phyloP scores from a whole-genome alignment of 768 basidiomycete species.

The Boletus rex-veris region DNA sequence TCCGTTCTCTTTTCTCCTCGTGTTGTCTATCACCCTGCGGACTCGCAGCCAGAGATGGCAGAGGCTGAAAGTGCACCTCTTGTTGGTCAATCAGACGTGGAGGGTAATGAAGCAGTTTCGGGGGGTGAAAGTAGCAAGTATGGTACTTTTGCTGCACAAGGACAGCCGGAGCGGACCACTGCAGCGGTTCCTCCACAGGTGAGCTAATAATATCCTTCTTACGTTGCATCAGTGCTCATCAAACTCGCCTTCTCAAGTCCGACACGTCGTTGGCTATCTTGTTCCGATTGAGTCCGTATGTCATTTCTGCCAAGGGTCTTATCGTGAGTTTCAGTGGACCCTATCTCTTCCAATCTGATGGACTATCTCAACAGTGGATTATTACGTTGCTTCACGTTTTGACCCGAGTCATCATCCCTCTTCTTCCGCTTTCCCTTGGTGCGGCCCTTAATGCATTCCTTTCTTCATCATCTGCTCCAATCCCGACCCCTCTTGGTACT shows the following conservation, averaged over 20 bases:
- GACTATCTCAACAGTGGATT: conserved; percentile 41
- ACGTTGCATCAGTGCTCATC: neutral
- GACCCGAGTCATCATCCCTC: conserved; percentile 73
- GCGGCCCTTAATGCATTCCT: conserved; percentile 28
- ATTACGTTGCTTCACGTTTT: conserved; percentile 70
- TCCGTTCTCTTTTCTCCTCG: conserved; percentile 61
- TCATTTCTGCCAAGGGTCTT: conserved; percentile 20
- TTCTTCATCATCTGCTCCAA: conserved; percentile 15
- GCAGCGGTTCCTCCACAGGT: conserved; percentile 7
- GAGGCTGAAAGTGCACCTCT: conserved; percentile 26
- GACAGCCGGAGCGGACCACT: conserved; percentile 7
- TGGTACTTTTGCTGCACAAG: conserved; percentile 61
- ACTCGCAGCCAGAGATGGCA: conserved; percentile 14
- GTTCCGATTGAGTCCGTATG: conserved; percentile 17
- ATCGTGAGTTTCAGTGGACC: conserved; percentile 15
- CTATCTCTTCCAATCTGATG: conserved; percentile 1
- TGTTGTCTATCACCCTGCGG: conserved; percentile 48
- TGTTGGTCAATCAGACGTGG: conserved; percentile 42
- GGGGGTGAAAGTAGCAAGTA: conserved; percentile 53
- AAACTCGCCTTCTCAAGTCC: neutral
- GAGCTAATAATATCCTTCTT: neutral
- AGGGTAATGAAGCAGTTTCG: conserved; percentile 36
- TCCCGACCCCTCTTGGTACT: conserved; percentile 24
- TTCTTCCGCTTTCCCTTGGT: conserved; percentile 69
- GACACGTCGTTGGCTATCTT: conserved; percentile 17